Evolutionary conservation across 1,284 basidiomycete genomes (phyloP).

Genomic region (Ceratobasidium sp.): DNA sequence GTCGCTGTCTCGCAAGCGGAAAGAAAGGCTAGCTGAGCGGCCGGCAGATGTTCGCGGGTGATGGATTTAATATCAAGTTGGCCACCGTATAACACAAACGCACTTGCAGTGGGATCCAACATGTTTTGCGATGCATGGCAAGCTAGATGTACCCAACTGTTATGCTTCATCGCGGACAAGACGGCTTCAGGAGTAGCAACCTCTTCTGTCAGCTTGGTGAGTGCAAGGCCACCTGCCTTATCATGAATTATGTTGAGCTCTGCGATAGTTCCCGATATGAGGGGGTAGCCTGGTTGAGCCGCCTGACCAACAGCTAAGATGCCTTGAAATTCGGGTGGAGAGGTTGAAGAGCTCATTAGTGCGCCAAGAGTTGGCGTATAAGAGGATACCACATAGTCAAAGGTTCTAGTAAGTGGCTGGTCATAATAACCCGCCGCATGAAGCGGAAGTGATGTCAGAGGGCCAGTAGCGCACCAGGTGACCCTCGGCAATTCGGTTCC

Average conservation of each 20-base stretch:
- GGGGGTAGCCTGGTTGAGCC: too few relatives aligned
- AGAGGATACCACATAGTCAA: not conserved
- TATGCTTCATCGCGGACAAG: not conserved
- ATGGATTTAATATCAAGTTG: not conserved
- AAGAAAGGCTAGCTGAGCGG: conserved; percentile 3
- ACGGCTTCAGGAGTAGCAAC: not conserved
- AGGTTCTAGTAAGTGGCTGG: not conserved
- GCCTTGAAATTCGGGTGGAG: not conserved
- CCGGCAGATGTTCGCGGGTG: not conserved
- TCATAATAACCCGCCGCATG: not conserved
- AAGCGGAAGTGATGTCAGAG: not conserved
- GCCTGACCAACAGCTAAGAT: not conserved
- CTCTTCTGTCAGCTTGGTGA: not conserved
- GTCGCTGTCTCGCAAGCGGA: conserved; percentile 8
- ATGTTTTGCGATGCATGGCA: conserved; percentile 14
- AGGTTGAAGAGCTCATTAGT: not conserved
- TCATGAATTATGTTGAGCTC: not conserved
- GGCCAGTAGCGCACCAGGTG: not conserved
- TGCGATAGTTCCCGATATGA: not conserved
- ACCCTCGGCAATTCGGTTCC: not conserved
- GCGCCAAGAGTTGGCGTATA: not conserved
- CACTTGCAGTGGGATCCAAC: not conserved
- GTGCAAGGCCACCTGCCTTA: too few relatives aligned
- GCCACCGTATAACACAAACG: not conserved
- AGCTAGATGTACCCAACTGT: conserved; percentile 6